Conservation (phyloP, 495 filamentous ascomycete genomes). For the Penicillium malachiteum region DNA sequence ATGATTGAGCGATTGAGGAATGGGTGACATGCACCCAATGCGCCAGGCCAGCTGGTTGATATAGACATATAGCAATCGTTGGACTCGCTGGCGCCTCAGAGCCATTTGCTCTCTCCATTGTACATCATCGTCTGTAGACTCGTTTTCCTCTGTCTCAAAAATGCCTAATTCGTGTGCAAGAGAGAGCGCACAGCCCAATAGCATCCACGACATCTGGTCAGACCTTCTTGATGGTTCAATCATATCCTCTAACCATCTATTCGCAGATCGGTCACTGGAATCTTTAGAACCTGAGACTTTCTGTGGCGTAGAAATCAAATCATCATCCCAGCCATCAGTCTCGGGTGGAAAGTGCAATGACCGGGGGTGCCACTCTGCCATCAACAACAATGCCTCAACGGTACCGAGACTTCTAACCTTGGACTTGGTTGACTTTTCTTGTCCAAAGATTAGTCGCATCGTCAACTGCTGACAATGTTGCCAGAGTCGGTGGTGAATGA, state of each 20-base stretch:
- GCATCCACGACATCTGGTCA: slow-evolving; percentile 60
- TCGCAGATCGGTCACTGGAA: slow-evolving; percentile 25
- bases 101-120: slow-evolving; percentile 38
- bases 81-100: slow-evolving; percentile 43
- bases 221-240: slow-evolving; percentile 53
- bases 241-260: slow-evolving; percentile 46
- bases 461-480: slow-evolving; percentile 53
- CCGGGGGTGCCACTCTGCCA: slow-evolving; percentile 58
- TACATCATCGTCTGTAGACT: slow-evolving; percentile 20
- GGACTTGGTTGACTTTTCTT: slow-evolving; percentile 47
- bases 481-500: slow-evolving; percentile 56
- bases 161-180: slow-evolving; percentile 52
- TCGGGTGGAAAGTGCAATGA: slow-evolving; percentile 54
- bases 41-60: slow-evolving; percentile 54
- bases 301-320: slow-evolving; percentile 29
- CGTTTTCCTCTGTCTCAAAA: slow-evolving; percentile 43
- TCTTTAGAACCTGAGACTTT: slow-evolving; percentile 17
- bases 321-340: slow-evolving; percentile 50
- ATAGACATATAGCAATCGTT: slow-evolving; percentile 51
- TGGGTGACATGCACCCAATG: slow-evolving; percentile 54
- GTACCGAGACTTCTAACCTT: slow-evolving; percentile 49
- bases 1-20: slow-evolving; percentile 50
- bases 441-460: slow-evolving; percentile 51
- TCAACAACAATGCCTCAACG: slow-evolving; percentile 51
- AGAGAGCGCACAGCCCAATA: slow-evolving; percentile 51